These are phyloP conservation scores for Echium plantagineum DNA, from an alignment of 257 asterid genomes.

Conservation along the genomic window DNA sequence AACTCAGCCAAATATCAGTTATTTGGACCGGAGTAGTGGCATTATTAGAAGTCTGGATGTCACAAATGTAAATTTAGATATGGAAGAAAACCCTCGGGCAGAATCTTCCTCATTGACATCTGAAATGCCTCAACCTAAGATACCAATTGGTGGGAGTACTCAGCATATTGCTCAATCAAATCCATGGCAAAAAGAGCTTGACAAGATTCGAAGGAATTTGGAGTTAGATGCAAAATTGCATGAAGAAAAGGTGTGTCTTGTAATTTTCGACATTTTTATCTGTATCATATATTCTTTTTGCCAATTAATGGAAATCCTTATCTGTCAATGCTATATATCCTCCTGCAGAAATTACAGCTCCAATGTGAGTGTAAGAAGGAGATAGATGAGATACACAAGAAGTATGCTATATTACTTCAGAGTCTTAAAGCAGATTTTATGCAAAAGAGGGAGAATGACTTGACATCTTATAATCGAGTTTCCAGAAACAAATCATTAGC, in stretches of 20 bases:
- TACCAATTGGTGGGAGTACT: not conserved
- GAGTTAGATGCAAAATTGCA: conserved; percentile 16
- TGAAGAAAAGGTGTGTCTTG: conserved; percentile 37
- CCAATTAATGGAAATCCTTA: conserved; percentile 5
- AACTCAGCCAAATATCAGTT: conserved; percentile 4
- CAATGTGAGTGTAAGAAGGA: conserved; percentile 28
- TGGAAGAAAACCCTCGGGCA: conserved; percentile 6
- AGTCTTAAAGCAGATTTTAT: conserved; percentile 13
- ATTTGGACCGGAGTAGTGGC: conserved; percentile 3
- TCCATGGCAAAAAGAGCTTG: conserved; percentile 39
- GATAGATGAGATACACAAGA: conserved; percentile 20
- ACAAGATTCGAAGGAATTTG: conserved; percentile 27
- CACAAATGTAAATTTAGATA: conserved; percentile 3
- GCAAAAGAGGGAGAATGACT: conserved; percentile 11
- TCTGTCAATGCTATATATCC: no score
- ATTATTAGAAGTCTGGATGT: conserved; percentile 6
- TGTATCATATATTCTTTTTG: not conserved
- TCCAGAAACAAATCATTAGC: conserved; percentile 25
- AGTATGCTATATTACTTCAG: conserved; percentile 21
- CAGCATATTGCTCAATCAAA: conserved; percentile 11
- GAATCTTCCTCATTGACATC: not conserved
- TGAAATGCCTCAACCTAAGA: conserved; percentile 7
- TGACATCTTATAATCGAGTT: conserved; percentile 9
- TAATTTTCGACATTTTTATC: conserved; percentile 2
- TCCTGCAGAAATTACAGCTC: conserved; percentile 30